Evolutionary conservation across 257 asterid genomes (phyloP), one percentile per base, ranked within the genome.

Genomic region (Eucommia ulmoides): DNA sequence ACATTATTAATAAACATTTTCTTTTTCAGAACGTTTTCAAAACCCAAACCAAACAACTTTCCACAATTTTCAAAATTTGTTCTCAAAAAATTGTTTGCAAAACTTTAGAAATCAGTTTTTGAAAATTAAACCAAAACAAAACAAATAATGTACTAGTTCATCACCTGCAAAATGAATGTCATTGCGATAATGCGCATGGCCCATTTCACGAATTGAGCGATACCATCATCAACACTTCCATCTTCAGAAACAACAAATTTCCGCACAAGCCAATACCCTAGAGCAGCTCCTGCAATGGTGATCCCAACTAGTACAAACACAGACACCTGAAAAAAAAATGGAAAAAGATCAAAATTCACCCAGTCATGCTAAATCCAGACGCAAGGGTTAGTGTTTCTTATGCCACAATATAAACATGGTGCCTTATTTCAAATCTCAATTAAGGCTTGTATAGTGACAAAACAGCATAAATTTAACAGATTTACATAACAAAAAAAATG

Each of bases 131-230:
- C 19, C n/a, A 15, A 42, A 19, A 16, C 45, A 53, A 33, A 17
- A 33, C 6, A 23, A 55, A 14, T 20, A 45, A 61, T 7, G 17
- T 53, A 24, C n/a, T n/a, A n/a, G n/a, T 29, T 29, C 51, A 59
- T 3, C 48, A 88, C 97, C 95, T 84, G 95, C 64, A 79, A 75
- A 66, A 88, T 63, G 49, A 71, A 79, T 49, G 93, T 74, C 73
- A 75, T 78, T 10, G 84, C 88, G 59, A 84, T 62, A 24, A 73
- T 60, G 16, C 89, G 86, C 54, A 88, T 65, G 67, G 94, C 88
- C 97, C 95, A 88, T 68, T 84, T 84, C 46, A 88, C 97, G 65
- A 84, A 88, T 49, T 81, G 88, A 45, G 97, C 85, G 7, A 88
- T 65, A 11, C 92, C 88, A 55, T 65, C 80, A 59, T 88, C 94